Evolutionary conservation across 2,329 filamentous ascomycete species (phyloP).

Genomic region (Blumeria hordei): DNA sequence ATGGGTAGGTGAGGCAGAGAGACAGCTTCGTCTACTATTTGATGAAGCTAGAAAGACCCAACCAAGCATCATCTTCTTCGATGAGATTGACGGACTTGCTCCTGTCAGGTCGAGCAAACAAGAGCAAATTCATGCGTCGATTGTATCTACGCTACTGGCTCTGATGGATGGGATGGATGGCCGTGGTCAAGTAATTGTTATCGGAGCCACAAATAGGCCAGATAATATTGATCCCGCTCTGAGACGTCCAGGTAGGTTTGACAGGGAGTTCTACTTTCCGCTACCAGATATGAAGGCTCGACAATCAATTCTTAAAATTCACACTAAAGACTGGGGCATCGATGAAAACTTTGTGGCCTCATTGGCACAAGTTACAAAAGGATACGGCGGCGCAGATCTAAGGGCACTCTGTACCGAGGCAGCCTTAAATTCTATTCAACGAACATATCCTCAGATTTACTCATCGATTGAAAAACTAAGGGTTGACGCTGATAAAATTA

Average conservation of each 20-base stretch:
- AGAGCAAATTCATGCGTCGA: conserved; percentile 95
- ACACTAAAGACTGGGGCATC: conserved; percentile 84
- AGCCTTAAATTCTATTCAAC: conserved; percentile 81
- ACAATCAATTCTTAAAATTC: conserved; percentile 75
- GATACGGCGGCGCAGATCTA: conserved; percentile 87
- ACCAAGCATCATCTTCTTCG: conserved; percentile 98
- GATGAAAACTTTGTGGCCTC: conserved; percentile 56
- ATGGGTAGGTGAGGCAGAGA: conserved; percentile 95
- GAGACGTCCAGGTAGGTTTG: conserved; percentile 78
- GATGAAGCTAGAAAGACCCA: conserved; percentile 90
- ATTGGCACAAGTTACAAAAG: conserved; percentile 73
- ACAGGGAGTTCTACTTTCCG: conserved; percentile 95
- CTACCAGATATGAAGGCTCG: conserved; percentile 61
- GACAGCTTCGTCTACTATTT: conserved; percentile 78
- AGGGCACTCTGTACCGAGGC: conserved; percentile 89
- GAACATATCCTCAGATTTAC: conserved; percentile 93
- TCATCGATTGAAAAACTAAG: conserved; percentile 69
- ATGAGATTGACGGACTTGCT: conserved; percentile 91
- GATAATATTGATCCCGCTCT: conserved; percentile 95
- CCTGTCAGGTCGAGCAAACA: conserved; percentile 94
- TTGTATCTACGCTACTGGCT: conserved; percentile 80
- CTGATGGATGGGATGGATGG: conserved; percentile 97
- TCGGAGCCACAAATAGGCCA: conserved; percentile 91
- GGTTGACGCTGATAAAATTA: conserved; percentile 66
- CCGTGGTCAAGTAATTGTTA: conserved; percentile 93